These are phyloP conservation scores for Carallia pectinifolia DNA, from an alignment of 345 rosid species.

Conservation along the genomic window DNA sequence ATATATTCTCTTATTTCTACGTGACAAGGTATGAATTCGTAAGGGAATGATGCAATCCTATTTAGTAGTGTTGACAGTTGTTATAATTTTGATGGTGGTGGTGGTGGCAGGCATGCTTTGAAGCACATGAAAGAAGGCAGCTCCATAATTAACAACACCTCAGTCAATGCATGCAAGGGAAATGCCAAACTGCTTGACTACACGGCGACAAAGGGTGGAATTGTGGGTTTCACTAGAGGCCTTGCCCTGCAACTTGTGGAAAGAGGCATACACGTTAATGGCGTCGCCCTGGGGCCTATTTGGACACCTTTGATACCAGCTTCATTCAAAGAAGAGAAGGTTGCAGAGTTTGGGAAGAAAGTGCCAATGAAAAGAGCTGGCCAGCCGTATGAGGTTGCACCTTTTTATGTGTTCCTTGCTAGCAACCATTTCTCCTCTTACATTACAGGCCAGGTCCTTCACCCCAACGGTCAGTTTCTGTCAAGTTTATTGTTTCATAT, in stretches of 20 bases:
- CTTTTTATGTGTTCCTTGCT: conserved; percentile 69
- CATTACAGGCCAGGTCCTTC: conserved; percentile 71
- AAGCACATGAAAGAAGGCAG: conserved; percentile 85
- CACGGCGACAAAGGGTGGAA: conserved; percentile 75
- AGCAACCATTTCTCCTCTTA: conserved; percentile 79
- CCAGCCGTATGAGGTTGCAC: conserved; percentile 73
- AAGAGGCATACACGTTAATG: conserved; percentile 62
- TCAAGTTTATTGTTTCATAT: neutral
- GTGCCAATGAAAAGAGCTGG: conserved; percentile 73
- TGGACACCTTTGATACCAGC: conserved; percentile 82
- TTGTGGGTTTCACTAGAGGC: conserved; percentile 68
- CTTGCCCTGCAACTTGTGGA: conserved; percentile 64
- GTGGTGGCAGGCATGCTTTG: conserved; percentile 45
- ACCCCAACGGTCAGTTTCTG: conserved; percentile 59
- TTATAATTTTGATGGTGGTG: neutral
- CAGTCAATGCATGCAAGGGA: conserved; percentile 66
- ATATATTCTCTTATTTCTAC: conserved; percentile 65
- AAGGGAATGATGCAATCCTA: neutral
- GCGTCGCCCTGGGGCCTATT: conserved; percentile 77
- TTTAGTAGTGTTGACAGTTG: neutral
- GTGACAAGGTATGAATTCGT: conserved; percentile 35
- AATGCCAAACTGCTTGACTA: conserved; percentile 53
- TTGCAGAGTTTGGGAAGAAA: conserved; percentile 44
- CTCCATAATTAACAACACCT: conserved; percentile 66
- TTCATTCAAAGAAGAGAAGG: conserved; percentile 52